Base-by-base conservation (phyloP, 306 rosid species). In the Phaseolus lunatus region DNA sequence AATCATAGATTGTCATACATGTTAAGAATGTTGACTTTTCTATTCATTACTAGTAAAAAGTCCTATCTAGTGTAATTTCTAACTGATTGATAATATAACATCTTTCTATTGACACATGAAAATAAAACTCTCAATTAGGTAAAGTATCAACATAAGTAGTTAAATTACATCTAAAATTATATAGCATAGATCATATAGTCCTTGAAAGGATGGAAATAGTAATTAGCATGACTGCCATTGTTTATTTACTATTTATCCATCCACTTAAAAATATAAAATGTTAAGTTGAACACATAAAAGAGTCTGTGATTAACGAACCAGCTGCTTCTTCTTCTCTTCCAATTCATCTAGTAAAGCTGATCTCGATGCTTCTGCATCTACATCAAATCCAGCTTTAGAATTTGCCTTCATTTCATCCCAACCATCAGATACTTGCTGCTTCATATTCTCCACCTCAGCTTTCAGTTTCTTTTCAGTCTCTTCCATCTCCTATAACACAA, bases 261-360 rank as follows among this genome's bases (percentile, higher is more conserved):
- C 44, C 33, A 56, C 13, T 54, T 33, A 39, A 24, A 66, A 2
- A 19, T 26, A 47, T 22, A 14, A 52, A 7, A 29, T 15, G 18
- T 39, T 20, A 73, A 5, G 15, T 19, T 19, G 41, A 14, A 16
- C 71, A 65, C n/a, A 78, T 71, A 23, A 29, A 65, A 8, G 39
- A 53, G 18, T 61, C 5, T 54, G 43, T 41, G 80, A 56, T 39
- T 70, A 77, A 81, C 64, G 3, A 24, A 95, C 97, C 99, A 95
- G 58, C 57, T 92, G 92, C 77, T 88, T 89, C 71, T 89, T 92
- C 92, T 85, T 92, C 66, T 84, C 64, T 61, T 90, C 96, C 84
- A 95, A 75, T 79, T 92, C 81, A 23, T 90, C 91, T 19, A 85
- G 84, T 49, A 85, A 50, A 56, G 81, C 84, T 5, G 78, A 74